Percentiles rank a stretch among this genome's conserved stretches.
phyloP scores from a whole-genome alignment of 1,284 basidiomycete genomes.

The Wallemia ichthyophaga region DNA sequence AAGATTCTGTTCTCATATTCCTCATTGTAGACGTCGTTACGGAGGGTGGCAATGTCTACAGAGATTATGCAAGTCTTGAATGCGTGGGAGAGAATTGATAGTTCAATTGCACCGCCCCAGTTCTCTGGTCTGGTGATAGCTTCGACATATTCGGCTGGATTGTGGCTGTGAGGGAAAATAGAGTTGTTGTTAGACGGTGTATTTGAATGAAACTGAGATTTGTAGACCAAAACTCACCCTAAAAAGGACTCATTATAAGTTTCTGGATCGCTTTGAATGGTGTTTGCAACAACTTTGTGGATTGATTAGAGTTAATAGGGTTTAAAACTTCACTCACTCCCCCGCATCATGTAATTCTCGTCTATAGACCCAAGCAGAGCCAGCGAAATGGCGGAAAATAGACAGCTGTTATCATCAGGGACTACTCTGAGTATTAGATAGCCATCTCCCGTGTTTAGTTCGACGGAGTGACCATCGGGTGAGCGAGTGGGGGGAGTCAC shows the following conservation, averaged over 20 bases:
- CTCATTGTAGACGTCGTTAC: constrained; percentile 54
- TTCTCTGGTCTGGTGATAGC: constrained; percentile 3
- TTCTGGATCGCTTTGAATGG: constrained; percentile 34
- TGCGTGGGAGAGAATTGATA: constrained; percentile 40
- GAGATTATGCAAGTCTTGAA: constrained; percentile 60
- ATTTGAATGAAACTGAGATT: constrained; percentile 2
- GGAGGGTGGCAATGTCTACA: constrained; percentile 66
- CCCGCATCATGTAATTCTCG: neutral
- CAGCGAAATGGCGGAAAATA: neutral
- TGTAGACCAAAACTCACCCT: too few relatives aligned
- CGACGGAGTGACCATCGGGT: neutral
- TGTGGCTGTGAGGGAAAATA: neutral
- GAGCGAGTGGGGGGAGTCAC: neutral
- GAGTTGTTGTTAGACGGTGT: neutral
- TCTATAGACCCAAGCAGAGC: neutral
- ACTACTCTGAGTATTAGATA: neutral
- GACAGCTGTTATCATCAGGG: neutral
- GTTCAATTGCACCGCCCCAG: constrained; percentile 34
- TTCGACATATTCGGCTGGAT: neutral
- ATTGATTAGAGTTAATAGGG: neutral
- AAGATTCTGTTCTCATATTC: constrained; percentile 15
- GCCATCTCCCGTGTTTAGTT: neutral
- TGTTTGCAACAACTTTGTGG: constrained; percentile 45
- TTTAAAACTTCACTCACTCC: neutral
- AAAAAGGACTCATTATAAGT: constrained; percentile 56